Evolutionary conservation across 2,329 filamentous ascomycete species (phyloP), one percentile per base, ranked within the genome.

Genomic region (Ophiostoma sp.): DNA sequence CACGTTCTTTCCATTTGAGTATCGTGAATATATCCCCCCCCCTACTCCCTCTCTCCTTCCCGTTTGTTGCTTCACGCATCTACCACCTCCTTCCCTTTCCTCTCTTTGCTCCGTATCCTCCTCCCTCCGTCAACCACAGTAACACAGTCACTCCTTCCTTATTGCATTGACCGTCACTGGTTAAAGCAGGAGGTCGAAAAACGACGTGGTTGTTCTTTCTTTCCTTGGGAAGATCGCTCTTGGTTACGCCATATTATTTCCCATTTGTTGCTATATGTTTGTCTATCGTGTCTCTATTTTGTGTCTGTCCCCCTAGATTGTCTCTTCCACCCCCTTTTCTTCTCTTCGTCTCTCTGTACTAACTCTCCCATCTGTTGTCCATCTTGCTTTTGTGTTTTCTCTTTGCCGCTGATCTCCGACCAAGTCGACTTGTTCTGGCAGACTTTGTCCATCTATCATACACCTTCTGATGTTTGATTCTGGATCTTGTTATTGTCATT

Each of bases 151-250:
- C 52, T 25, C 57, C n/a, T 45, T 57, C 59, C 42, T 11, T 42
- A 3, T 31, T 33, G 42, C 45, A 64, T 57, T 64, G 42, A 15
- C 28, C 17, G 17, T 11, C 36, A 36, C 61, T 22, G n/a, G 3
- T 45, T 28, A 22, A 17, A 17, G 61, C 36, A 66, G 22, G 61
- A 25, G 61, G 61, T 45, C 22, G 61, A 66, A n/a, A 8, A 64
- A 52, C 61, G 42, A 55, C 36, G 22, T 63, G 57, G 61, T 75
- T 69, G 75, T n/a, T 22, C 73, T 70, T n/a, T 22, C 73, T 70
- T 76, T 74, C 75, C 73, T 64, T 3, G 39, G 42, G 31, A 63
- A 48, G 50, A 48, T 59, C 25, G 15, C 31, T 52, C 57, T 66
- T 33, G 70, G 59, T 71, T 73, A 66, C 22, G 42, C 55, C 63